These are phyloP conservation scores for Globisporangium orthogonon DNA, from an alignment of 352 stramenopile genomes.

Conservation along the genomic window DNA sequence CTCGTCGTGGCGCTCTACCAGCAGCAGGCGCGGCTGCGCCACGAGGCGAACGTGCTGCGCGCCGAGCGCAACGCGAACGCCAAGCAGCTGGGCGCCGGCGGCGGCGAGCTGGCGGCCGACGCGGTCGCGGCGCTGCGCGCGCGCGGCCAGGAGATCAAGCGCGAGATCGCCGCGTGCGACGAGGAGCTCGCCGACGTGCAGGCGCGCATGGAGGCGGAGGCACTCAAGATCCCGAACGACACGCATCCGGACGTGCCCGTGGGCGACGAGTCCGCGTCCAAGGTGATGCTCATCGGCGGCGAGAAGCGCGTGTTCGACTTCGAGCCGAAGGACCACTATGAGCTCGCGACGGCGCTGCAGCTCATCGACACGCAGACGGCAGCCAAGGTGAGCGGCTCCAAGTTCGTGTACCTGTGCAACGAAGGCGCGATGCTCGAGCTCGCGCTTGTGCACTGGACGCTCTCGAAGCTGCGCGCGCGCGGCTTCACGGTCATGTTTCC, in stretches of 20 bases:
- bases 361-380: slow-evolving; percentile 71
- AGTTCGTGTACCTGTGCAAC: slow-evolving; percentile 85
- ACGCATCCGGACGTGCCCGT: slow-evolving; percentile 67
- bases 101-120: slow-evolving; percentile 27
- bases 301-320: slow-evolving; percentile 59
- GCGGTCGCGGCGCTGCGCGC: slow-evolving; percentile 34
- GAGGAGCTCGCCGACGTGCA: slow-evolving; percentile 34
- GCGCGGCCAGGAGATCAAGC: slow-evolving; percentile 50
- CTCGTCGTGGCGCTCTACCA: slow-evolving; percentile 66
- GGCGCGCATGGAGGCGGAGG: slow-evolving; percentile 51
- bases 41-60: slow-evolving; percentile 49
- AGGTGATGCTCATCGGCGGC: slow-evolving; percentile 40
- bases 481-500: slow-evolving; percentile 75
- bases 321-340: slow-evolving; percentile 57
- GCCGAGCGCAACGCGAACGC: slow-evolving; percentile 61
- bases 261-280: slow-evolving; percentile 48
- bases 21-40: slow-evolving; percentile 39
- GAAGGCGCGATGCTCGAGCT: slow-evolving; percentile 87
- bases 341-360: slow-evolving; percentile 56
- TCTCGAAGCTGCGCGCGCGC: slow-evolving; percentile 56
- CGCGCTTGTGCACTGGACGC: slow-evolving; percentile 73
- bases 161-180: slow-evolving; percentile 38
- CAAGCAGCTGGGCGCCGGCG: slow-evolving; percentile 45
- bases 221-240: slow-evolving; percentile 71
- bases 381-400: slow-evolving; percentile 66